Percentiles rank a stretch among this genome's conserved stretches.
Evolutionary conservation across 306 rosid genomes (phyloP).

Genomic region (Lathyrus aphaca): DNA sequence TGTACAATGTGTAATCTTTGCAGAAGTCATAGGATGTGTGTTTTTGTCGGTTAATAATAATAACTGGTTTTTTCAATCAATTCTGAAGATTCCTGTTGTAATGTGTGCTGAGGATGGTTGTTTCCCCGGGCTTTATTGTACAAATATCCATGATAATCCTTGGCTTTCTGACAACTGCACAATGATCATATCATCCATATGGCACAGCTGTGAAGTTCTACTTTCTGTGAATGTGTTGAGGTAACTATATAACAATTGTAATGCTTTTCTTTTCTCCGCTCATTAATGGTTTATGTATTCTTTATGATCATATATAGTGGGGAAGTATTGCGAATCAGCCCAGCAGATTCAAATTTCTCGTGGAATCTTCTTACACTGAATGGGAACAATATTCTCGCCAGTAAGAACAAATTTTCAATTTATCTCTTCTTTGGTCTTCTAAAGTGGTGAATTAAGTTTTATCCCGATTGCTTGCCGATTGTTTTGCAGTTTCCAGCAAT

Average conservation of each 20-base stretch:
- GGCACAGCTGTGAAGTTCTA: conserved; percentile 75
- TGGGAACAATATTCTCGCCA: conserved; percentile 69
- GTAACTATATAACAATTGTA: conserved; percentile 42
- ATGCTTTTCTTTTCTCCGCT: conserved; percentile 19
- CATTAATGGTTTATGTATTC: background rate
- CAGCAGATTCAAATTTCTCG: conserved; percentile 59
- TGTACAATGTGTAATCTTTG: background rate
- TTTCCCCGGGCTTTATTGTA: conserved; percentile 84
- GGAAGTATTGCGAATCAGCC: conserved; percentile 59
- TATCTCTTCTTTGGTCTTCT: conserved; percentile 18
- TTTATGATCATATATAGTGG: conserved; percentile 51
- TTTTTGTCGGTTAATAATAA: conserved; percentile 9
- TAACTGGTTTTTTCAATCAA: conserved; percentile 21
- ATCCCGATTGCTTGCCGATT: conserved; percentile 3
- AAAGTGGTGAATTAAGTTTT: conserved; percentile 6
- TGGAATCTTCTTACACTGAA: conserved; percentile 74
- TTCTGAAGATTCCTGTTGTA: conserved; percentile 76
- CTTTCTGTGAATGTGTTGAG: conserved; percentile 78
- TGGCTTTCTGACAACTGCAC: conserved; percentile 86
- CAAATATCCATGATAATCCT: conserved; percentile 54
- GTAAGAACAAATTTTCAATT: conserved; percentile 50
- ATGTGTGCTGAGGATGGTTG: conserved; percentile 67
- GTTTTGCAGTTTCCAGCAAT: conserved; percentile 73
- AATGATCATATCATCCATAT: conserved; percentile 66
- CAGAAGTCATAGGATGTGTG: background rate